Percentiles rank a stretch among this genome's conserved stretches.
Conservation (phyloP, 441 rosid species). For the Jatropha podagrica region DNA sequence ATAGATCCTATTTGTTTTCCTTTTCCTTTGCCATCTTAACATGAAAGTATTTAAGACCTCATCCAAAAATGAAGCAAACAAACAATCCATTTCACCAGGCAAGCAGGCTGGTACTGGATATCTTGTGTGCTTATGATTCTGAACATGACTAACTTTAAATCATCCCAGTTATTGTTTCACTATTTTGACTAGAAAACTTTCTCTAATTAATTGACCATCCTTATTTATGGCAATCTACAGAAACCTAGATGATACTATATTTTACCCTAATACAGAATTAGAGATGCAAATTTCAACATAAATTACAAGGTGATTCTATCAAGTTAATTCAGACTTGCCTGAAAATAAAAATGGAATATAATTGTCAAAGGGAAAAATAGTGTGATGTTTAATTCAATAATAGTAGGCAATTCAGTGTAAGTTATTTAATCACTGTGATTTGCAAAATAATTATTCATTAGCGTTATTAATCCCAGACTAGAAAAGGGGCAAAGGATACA, state of each 20-base stretch:
- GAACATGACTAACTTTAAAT: not conserved
- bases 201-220: not conserved
- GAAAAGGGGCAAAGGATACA: not conserved
- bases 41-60: not conserved
- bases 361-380: not conserved
- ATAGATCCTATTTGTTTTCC: not conserved
- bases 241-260: not conserved
- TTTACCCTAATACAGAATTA: not conserved
- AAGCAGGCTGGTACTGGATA: not conserved
- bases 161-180: not conserved
- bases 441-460: not conserved
- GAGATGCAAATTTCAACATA: not conserved
- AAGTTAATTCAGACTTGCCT: too few relatives aligned
- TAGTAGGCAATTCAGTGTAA: not conserved
- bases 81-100: not conserved
- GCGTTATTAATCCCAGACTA: not conserved
- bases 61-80: not conserved
- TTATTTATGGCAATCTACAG: not conserved
- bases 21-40: not conserved
- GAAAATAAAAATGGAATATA: not conserved
- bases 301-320: not conserved
- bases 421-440: not conserved
- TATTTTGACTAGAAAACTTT: not conserved
- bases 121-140: not conserved
- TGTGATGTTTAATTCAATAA: not conserved